Evolutionary conservation across 2,329 filamentous ascomycete genomes (phyloP), one percentile per base, ranked within the genome.

Genomic region (Gliomastix tumulicola): DNA sequence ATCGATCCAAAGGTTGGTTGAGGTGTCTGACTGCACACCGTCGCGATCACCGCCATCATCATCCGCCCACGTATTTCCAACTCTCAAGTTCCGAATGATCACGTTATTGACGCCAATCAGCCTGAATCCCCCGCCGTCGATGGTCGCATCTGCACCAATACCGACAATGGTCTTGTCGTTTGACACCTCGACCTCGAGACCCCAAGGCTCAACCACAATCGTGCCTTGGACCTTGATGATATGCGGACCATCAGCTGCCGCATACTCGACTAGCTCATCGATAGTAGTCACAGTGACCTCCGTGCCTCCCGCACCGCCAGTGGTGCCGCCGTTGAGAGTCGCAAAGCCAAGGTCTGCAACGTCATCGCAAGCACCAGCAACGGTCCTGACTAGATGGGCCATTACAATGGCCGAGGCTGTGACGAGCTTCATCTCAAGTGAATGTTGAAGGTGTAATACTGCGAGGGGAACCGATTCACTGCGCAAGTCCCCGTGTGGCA

Each of bases 11-110:
- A 51, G 45, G 33, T 51, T 51, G 31, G 45, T 41, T 6, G 2
- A 6, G 21, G 37, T 13, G 31, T 45, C 47, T 39, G 44, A 45
- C 36, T 50, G 48, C 8, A 51, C 49, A 12, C 48, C 43, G 17
- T 50, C 48, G 32, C 36, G 47, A 34, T 51, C 48, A 18, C 45
- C 36, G 9, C 17, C 44, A 6, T 47, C 47, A 15, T 16, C 12
- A 27, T 59, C 53, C 18, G 63, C 57, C 7, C 71, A 63, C 39
- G 22, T 34, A 16, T 27, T 28, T 36, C 34, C 22, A 4, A 48
- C 43, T 19, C 38, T 45, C 8, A 48, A 25, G 32, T 48, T 48
- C 6, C 46, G 34, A 16, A 48, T 47, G n/a, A 48, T 44, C 23
- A 48, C 39, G 22, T 48, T 48, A 10, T 32, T 40, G 7, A 28